A percentile compares a stretch with the other conserved stretches of the same genome.
These are phyloP conservation scores for Dactylellina parvicollis DNA, from an alignment of 2,329 filamentous ascomycete species.

Conservation along the genomic window DNA sequence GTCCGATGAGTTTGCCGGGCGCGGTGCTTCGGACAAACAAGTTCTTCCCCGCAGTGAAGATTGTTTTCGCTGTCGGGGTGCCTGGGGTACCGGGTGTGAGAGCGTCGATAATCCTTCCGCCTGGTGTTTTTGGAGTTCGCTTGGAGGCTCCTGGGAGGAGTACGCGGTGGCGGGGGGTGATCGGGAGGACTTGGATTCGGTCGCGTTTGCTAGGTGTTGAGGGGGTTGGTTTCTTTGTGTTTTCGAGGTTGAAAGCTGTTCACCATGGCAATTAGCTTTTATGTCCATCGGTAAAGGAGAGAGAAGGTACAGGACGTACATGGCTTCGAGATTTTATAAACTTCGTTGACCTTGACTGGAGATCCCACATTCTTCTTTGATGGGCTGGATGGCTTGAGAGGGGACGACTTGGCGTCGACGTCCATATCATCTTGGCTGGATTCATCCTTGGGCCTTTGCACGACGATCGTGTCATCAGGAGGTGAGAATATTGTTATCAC, in stretches of 20 bases:
- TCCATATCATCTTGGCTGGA: conserved; percentile 44
- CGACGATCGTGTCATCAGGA: conserved; percentile 3
- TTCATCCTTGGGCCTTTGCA: conserved; percentile 4
- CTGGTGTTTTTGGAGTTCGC: conserved; percentile 56
- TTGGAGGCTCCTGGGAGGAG: conserved; percentile 28
- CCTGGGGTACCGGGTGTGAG: conserved; percentile 47
- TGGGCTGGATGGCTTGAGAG: conserved; percentile 47
- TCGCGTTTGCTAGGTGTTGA: conserved; percentile 48
- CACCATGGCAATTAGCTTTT: neutral
- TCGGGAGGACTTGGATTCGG: conserved; percentile 54
- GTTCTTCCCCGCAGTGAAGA: conserved; percentile 88
- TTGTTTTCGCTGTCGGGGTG: conserved; percentile 64
- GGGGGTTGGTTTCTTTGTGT: conserved; percentile 26
- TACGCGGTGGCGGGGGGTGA: conserved; percentile 54
- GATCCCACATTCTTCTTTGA: conserved; percentile 52
- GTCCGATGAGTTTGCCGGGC: conserved; percentile 78
- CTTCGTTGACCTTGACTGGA: conserved; percentile 36
- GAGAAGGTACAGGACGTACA: conserved; percentile 20
- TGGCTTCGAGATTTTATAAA: conserved; percentile 43
- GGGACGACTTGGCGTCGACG: conserved; percentile 36
- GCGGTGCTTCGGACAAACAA: conserved; percentile 83
- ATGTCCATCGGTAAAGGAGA: neutral
- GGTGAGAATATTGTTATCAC: conserved; percentile 39
- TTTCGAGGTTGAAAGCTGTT: conserved; percentile 32
- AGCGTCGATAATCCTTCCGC: conserved; percentile 50